These are phyloP conservation scores for Pascua guehoae DNA, from an alignment of 1,284 basidiomycete genomes.

Conservation along the genomic window DNA sequence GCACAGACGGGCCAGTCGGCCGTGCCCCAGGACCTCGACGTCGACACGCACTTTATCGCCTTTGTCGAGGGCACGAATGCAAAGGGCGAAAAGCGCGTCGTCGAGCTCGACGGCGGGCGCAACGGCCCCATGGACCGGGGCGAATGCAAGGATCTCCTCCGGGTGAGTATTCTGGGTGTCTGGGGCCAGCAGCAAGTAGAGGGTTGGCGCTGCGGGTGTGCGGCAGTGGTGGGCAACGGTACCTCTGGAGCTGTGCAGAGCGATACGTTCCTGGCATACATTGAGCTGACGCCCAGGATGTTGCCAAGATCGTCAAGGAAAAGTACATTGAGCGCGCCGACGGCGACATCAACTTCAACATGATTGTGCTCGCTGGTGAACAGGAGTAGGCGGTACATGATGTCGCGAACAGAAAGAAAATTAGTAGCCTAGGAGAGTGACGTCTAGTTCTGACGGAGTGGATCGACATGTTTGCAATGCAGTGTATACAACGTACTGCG, in stretches of 20 bases:
- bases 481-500: background rate
- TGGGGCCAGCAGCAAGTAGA: too few species aligned
- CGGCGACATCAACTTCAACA: constrained; percentile 46
- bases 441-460: too few species aligned
- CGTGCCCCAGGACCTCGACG: constrained; percentile 54
- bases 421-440: too few species aligned
- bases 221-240: too few species aligned
- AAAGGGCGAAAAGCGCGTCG: constrained; percentile 54
- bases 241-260: too few species aligned
- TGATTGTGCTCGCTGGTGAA: constrained; percentile 48
- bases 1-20: constrained; percentile 67
- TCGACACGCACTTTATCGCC: constrained; percentile 77
- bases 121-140: constrained; percentile 75
- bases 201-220: too few species aligned
- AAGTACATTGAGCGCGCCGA: constrained; percentile 56
- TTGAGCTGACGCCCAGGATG: constrained; percentile 55
- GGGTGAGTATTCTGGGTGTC: constrained; percentile 50
- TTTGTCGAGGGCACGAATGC: constrained; percentile 62
- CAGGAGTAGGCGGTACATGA: constrained; percentile 14
- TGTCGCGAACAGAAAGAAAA: too few species aligned
- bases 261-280: too few species aligned
- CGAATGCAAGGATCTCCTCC: constrained; percentile 57
- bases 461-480: background rate
- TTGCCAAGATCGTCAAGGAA: constrained; percentile 63
- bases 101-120: constrained; percentile 76